A percentile compares a stretch with the other conserved stretches of the same genome.
These are phyloP conservation scores for Craterostigma plantagineum DNA, from an alignment of 257 asterid species.

Conservation along the genomic window DNA sequence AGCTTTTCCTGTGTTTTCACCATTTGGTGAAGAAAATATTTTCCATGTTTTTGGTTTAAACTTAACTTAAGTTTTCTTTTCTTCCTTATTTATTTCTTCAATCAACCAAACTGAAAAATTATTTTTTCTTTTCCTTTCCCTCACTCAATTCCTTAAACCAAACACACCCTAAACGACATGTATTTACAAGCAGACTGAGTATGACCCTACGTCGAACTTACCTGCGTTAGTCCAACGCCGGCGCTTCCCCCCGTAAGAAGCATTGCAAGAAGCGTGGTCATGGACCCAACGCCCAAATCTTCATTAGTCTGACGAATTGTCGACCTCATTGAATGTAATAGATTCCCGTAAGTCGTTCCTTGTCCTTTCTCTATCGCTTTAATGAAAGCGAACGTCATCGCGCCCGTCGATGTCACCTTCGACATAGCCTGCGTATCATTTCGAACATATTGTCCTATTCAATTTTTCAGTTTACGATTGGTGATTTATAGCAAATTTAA, in stretches of 20 bases:
- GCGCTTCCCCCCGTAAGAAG: conserved; percentile 73
- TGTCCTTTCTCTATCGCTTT: conserved; percentile 95
- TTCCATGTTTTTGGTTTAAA: no score
- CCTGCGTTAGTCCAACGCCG: conserved; percentile 63
- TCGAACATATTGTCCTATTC: no score
- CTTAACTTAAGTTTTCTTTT: no score
- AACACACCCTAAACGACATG: neutral
- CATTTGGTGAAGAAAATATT: no score
- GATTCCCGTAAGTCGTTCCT: conserved; percentile 64
- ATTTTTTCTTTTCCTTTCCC: no score
- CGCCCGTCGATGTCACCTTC: conserved; percentile 86
- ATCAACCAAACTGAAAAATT: no score
- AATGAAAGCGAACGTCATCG: conserved; percentile 92
- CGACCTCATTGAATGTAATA: conserved; percentile 65
- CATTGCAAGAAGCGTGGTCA: conserved; percentile 62
- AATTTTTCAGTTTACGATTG: no score
- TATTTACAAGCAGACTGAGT: neutral
- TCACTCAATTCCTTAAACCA: neutral
- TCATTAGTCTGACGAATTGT: conserved; percentile 52
- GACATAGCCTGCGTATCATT: conserved; percentile 53
- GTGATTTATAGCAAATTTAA: no score
- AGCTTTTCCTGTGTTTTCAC: no score
- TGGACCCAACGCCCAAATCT: conserved; percentile 53
- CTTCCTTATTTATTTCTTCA: no score
- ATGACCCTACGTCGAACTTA: conserved; percentile 8